Evolutionary conservation across 2,329 filamentous ascomycete genomes (phyloP).

Genomic region (Xylaria sp.): DNA sequence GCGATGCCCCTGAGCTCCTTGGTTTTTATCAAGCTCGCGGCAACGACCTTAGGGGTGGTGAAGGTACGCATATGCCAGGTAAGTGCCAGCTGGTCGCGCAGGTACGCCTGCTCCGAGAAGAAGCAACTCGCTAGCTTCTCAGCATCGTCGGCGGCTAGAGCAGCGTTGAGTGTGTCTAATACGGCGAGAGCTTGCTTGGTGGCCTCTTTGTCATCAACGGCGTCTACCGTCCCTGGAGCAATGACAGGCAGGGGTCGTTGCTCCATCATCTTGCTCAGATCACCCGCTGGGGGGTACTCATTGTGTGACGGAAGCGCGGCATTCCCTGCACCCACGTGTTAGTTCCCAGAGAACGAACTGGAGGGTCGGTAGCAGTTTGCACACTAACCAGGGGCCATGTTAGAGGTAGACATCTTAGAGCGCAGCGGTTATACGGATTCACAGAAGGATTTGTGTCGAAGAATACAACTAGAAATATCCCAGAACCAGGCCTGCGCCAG

Average conservation of each 20-base stretch:
- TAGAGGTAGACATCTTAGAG: too few species aligned
- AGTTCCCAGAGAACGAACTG: too few species aligned
- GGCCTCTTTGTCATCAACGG: constrained; percentile 8
- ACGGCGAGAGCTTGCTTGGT: constrained; percentile 14
- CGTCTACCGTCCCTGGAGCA: constrained; percentile 11
- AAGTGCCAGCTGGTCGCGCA: constrained; percentile 41
- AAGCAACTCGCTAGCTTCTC: constrained; percentile 34
- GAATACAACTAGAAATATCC: too few species aligned
- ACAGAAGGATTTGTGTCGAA: too few species aligned
- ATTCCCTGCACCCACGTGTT: too few species aligned
- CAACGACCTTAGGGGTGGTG: constrained; percentile 25
- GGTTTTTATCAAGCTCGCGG: constrained; percentile 28
- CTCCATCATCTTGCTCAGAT: constrained; percentile 33
- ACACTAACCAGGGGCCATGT: too few species aligned
- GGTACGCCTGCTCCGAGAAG: constrained; percentile 38
- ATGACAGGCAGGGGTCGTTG: constrained; percentile 31
- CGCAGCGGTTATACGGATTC: too few species aligned
- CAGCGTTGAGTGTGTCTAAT: constrained; percentile 24
- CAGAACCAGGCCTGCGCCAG: too few species aligned
- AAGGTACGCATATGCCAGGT: constrained; percentile 44
- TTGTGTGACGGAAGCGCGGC: not conserved
- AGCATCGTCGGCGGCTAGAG: constrained; percentile 24
- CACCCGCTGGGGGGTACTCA: constrained; percentile 16
- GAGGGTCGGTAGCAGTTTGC: too few species aligned
- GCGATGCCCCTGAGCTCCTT: constrained; percentile 19